Evolutionary conservation across 495 filamentous ascomycete species (phyloP).

Genomic region (Niebla homalea): DNA sequence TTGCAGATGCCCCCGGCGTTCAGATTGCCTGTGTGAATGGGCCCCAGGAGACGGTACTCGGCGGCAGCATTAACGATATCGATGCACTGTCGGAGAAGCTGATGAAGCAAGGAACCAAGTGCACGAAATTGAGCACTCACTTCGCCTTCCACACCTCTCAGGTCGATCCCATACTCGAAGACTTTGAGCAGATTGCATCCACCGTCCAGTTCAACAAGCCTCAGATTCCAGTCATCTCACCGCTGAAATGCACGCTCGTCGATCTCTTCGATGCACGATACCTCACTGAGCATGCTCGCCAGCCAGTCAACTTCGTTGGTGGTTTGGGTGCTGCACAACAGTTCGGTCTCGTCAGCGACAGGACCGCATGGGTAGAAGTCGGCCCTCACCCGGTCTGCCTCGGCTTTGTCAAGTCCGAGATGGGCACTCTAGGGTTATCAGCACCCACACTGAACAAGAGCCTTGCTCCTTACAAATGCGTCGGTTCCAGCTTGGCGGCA

Average conservation of each 20-base stretch:
- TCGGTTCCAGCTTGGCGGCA: constrained; percentile 36
- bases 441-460: constrained; percentile 31
- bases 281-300: constrained; percentile 14
- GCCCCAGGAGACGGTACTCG: constrained; percentile 36
- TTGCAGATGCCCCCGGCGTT: constrained; percentile 5
- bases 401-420: constrained; percentile 43
- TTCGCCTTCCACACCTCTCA: constrained; percentile 77
- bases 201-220: constrained; percentile 47
- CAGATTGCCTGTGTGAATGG: constrained; percentile 43
- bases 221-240: constrained; percentile 58
- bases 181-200: constrained; percentile 45
- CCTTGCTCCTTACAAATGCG: constrained; percentile 36
- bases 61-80: constrained; percentile 34
- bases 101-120: constrained; percentile 43
- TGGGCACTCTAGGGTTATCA: constrained; percentile 35
- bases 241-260: constrained; percentile 49
- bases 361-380: constrained; percentile 35
- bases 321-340: constrained; percentile 28
- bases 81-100: constrained; percentile 45
- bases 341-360: constrained; percentile 35
- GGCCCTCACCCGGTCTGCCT: constrained; percentile 48
- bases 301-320: constrained; percentile 17
- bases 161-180: constrained; percentile 60
- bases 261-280: constrained; percentile 31
- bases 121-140: constrained; percentile 54